A percentile compares a stretch with the other conserved stretches of the same genome.
Evolutionary conservation across 768 basidiomycete species (phyloP).

Genomic region (Daedaleopsis sinensis): DNA sequence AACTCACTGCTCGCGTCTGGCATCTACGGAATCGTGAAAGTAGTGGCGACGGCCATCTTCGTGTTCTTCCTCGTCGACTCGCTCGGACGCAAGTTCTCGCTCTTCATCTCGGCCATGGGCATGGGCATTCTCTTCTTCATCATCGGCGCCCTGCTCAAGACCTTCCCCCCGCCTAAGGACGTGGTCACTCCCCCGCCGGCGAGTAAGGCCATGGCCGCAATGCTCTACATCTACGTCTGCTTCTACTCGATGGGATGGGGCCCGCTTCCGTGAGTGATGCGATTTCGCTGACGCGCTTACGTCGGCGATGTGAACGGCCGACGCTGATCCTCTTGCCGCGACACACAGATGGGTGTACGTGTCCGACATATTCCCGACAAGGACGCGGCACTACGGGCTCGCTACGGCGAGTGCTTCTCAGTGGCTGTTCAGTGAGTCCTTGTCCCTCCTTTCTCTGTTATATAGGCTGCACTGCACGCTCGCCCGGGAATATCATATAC

Average conservation of each 20-base stretch:
- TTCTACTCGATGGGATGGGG: constrained; percentile 92
- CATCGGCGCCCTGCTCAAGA: constrained; percentile 83
- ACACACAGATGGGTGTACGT: constrained; percentile 50
- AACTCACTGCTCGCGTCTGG: constrained; percentile 76
- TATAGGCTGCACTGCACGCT: neutral
- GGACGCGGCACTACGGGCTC: constrained; percentile 84
- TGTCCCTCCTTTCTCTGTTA: neutral
- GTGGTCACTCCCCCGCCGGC: constrained; percentile 45
- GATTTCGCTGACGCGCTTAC: too few species aligned
- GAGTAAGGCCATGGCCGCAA: constrained; percentile 79
- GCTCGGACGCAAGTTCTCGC: constrained; percentile 67
- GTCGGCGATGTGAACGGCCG: neutral
- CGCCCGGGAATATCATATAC: too few species aligned
- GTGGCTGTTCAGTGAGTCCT: constrained; percentile 75
- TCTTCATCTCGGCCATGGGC: constrained; percentile 74
- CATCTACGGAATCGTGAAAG: constrained; percentile 69
- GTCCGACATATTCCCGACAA: constrained; percentile 85
- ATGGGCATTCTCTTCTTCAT: constrained; percentile 86
- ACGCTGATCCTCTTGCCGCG: neutral
- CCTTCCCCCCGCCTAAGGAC: constrained; percentile 57
- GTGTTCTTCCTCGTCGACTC: constrained; percentile 70
- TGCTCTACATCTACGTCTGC: constrained; percentile 86
- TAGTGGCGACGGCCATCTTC: constrained; percentile 67
- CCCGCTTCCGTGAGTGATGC: constrained; percentile 55
- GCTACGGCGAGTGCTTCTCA: constrained; percentile 76